Evolutionary conservation across 805 yeast genomes (phyloP).

Genomic region (Blastobotrys peoriensis): DNA sequence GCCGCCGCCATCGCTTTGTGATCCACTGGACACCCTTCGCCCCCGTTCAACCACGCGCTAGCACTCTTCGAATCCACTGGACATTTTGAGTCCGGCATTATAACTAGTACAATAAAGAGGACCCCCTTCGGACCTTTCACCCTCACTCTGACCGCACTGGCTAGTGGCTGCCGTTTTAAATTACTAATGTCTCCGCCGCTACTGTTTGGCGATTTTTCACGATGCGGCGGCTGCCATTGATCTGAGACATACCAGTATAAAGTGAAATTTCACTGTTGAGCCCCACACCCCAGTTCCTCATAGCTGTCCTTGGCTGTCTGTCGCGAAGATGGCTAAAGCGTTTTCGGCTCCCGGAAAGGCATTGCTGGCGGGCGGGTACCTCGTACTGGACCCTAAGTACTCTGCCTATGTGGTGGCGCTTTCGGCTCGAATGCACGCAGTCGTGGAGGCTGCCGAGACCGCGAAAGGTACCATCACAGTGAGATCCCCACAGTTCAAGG

Average conservation of each 20-base stretch:
- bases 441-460: slow-evolving; percentile 29
- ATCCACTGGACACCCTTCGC: slow-evolving; percentile 59
- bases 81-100: slow-evolving; percentile 29
- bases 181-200: no score
- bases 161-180: no score
- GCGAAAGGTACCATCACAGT: slow-evolving; percentile 34
- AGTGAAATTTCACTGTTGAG: no score
- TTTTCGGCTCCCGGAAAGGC: slow-evolving; percentile 97
- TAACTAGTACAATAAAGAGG: no score
- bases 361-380: slow-evolving; percentile 86
- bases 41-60: slow-evolving; percentile 21
- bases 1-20: slow-evolving; percentile 51
- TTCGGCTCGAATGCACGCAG: slow-evolving; percentile 84
- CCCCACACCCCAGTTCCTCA: no score
- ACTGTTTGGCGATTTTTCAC: no score
- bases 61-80: slow-evolving; percentile 47
- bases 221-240: no score
- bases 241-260: no score
- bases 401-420: slow-evolving; percentile 78
- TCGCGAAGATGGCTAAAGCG: no score
- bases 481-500: slow-evolving; percentile 68
- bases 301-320: no score
- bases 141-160: no score
- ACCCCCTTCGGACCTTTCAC: no score
- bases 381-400: slow-evolving; percentile 75